phyloP scores from a whole-genome alignment of 768 basidiomycete genomes.

The Lactifluus subvellereus region DNA sequence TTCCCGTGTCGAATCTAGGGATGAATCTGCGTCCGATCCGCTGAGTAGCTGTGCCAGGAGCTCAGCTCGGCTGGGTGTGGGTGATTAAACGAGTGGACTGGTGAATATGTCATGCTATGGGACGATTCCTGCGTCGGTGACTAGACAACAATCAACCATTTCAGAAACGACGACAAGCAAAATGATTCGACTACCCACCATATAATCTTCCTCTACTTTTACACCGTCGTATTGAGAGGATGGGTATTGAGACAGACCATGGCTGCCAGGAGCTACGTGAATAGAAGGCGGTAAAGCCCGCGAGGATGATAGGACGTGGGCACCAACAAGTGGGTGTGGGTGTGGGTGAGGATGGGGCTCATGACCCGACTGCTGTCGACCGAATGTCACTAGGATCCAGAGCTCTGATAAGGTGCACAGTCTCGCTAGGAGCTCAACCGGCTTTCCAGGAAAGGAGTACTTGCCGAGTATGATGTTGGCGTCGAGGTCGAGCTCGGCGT shows the following conservation, averaged over 20 bases:
- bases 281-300: constrained; percentile 1
- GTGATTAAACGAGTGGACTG: constrained; percentile 24
- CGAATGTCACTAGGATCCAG: constrained; percentile 56
- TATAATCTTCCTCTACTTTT: constrained; percentile 27
- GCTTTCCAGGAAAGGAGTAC: constrained; percentile 46
- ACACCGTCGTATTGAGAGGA: constrained; percentile 22
- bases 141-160: not conserved
- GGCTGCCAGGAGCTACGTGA: constrained; percentile 37
- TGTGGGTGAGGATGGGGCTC: constrained; percentile 46
- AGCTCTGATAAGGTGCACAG: constrained; percentile 35
- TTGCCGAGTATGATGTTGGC: constrained; percentile 71
- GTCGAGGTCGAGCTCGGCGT: constrained; percentile 21
- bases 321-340: constrained; percentile 31
- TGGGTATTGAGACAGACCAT: constrained; percentile 36
- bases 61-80: constrained; percentile 40
- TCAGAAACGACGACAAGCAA: not conserved
- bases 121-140: constrained; percentile 25
- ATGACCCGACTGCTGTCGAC: constrained; percentile 62
- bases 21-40: constrained; percentile 57
- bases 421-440: constrained; percentile 29
- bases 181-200: constrained; percentile 9
- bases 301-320: constrained; percentile 16
- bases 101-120: constrained; percentile 20
- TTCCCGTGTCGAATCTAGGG: constrained; percentile 37
- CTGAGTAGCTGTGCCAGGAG: constrained; percentile 59